A percentile compares a stretch with the other conserved stretches of the same genome.
Evolutionary conservation across 805 yeast species (phyloP).

Genomic region (Ogataea thermomethanolica): DNA sequence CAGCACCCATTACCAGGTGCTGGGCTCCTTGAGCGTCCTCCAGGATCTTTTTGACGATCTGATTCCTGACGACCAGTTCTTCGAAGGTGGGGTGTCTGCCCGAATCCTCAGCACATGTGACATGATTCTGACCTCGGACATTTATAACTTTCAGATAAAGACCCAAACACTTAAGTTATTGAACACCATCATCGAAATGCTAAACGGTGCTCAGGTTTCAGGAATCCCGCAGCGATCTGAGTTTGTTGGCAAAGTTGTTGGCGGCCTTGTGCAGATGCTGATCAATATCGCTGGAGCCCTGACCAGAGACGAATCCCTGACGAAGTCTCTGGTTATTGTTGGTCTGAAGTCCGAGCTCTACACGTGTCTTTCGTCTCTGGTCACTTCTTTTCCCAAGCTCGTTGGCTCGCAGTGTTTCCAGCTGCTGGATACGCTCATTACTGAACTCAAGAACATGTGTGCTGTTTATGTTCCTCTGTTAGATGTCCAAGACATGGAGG

Average conservation of each 20-base stretch:
- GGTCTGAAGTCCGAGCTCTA: constrained; percentile 30
- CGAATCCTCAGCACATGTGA: constrained; percentile 51
- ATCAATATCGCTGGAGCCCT: constrained; percentile 11
- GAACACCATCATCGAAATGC: constrained; percentile 48
- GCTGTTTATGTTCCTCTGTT: constrained; percentile 20
- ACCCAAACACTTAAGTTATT: constrained; percentile 49
- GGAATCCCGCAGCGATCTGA: constrained; percentile 35
- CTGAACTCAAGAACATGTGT: constrained; percentile 21
- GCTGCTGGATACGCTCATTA: constrained; percentile 13
- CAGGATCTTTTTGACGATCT: constrained; percentile 83
- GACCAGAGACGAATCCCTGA: constrained; percentile 1
- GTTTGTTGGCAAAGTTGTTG: constrained; percentile 33
- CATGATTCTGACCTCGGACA: constrained; percentile 33
- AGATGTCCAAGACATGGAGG: constrained; percentile 3
- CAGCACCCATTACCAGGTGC: constrained; percentile 32
- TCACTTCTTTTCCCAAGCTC: constrained; percentile 24
- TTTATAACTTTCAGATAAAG: constrained; percentile 36
- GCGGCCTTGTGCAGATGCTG: constrained; percentile 27
- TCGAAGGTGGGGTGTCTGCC: constrained; percentile 65
- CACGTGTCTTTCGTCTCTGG: constrained; percentile 24
- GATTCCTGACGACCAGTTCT: constrained; percentile 81
- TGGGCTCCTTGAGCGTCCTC: constrained; percentile 58
- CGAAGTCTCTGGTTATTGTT: constrained; percentile 19
- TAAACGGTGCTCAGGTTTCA: constrained; percentile 49
- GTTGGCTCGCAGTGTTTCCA: constrained; percentile 11